Conservation (phyloP, 352 stramenopile species). For the Globisporangium abappressorium region DNA sequence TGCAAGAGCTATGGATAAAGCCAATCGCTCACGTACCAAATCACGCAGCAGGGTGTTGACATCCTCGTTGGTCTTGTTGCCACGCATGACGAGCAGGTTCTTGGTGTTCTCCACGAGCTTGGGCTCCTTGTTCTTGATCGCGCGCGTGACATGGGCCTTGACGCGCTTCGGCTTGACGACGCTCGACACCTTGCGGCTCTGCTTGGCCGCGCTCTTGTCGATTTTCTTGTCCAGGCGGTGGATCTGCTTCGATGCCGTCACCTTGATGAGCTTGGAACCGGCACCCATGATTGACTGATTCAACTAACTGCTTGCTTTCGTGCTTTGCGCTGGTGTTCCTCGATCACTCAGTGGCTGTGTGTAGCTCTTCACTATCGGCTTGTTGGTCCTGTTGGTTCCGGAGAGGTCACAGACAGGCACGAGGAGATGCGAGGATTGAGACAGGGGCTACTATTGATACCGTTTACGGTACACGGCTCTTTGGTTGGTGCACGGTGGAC, state of each 20-base stretch:
- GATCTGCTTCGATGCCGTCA: slow-evolving; percentile 65
- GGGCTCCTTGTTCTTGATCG: slow-evolving; percentile 87
- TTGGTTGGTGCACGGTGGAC: slow-evolving; percentile 44
- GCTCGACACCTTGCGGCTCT: slow-evolving; percentile 68
- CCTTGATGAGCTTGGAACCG: slow-evolving; percentile 65
- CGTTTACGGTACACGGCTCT: not conserved
- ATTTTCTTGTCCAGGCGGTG: slow-evolving; percentile 67
- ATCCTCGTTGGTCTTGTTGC: slow-evolving; percentile 87
- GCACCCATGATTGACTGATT: slow-evolving; percentile 44
- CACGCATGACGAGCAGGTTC: slow-evolving; percentile 84
- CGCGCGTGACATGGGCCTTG: slow-evolving; percentile 77
- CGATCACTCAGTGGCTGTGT: slow-evolving; percentile 2
- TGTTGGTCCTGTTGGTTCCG: slow-evolving; percentile 9
- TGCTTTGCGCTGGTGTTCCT: not conserved
- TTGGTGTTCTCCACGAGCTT: slow-evolving; percentile 93
- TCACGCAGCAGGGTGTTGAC: slow-evolving; percentile 82
- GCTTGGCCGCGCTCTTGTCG: slow-evolving; percentile 59
- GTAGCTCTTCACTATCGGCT: slow-evolving; percentile 5
- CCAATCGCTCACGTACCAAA: slow-evolving; percentile 33
- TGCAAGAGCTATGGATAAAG: too few relatives aligned
- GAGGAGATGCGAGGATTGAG: not conserved
- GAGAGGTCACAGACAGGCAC: slow-evolving; percentile 6
- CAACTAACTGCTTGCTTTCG: slow-evolving; percentile 9
- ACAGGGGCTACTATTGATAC: slow-evolving; percentile 3
- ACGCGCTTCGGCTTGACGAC: slow-evolving; percentile 75